A percentile compares a stretch with the other conserved stretches of the same genome.
phyloP scores from a whole-genome alignment of 257 asterid genomes.

The Solanum lycopersicoides region DNA sequence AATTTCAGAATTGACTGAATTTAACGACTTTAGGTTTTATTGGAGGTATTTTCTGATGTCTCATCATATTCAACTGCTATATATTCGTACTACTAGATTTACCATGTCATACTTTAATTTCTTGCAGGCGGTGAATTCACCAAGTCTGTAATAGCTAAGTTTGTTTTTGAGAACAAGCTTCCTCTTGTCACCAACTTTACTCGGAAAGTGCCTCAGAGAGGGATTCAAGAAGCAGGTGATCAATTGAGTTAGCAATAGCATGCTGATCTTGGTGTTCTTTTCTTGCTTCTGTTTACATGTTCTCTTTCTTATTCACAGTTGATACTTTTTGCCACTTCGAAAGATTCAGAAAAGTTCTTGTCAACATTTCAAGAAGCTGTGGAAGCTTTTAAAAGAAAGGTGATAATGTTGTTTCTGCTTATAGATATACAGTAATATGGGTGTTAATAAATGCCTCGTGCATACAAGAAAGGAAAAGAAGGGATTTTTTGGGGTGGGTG shows the following conservation, averaged over 20 bases:
- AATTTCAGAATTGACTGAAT: too few relatives aligned
- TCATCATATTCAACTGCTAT: neutral
- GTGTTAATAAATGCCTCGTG: neutral
- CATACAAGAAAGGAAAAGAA: neutral
- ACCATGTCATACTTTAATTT: neutral
- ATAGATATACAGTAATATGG: neutral
- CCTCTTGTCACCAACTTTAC: conserved; percentile 74
- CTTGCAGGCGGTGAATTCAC: conserved; percentile 63
- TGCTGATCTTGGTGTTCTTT: neutral
- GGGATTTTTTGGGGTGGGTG: too few relatives aligned
- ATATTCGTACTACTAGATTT: neutral
- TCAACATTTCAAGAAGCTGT: conserved; percentile 71
- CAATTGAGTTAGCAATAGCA: neutral
- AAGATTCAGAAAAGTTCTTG: conserved; percentile 47
- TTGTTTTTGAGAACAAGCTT: conserved; percentile 71
- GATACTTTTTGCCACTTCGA: conserved; percentile 68
- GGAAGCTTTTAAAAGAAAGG: conserved; percentile 83
- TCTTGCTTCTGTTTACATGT: neutral
- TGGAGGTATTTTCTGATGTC: neutral
- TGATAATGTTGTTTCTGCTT: conserved; percentile 8
- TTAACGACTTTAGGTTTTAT: too few relatives aligned
- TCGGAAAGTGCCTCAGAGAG: conserved; percentile 60
- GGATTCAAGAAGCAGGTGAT: conserved; percentile 90
- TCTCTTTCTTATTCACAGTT: conserved; percentile 35
- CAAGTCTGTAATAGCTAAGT: conserved; percentile 68